A percentile compares a stretch with the other conserved stretches of the same genome.
Conservation (phyloP, 192 early-diverging fungal genomes). For the Podila epicladia region DNA sequence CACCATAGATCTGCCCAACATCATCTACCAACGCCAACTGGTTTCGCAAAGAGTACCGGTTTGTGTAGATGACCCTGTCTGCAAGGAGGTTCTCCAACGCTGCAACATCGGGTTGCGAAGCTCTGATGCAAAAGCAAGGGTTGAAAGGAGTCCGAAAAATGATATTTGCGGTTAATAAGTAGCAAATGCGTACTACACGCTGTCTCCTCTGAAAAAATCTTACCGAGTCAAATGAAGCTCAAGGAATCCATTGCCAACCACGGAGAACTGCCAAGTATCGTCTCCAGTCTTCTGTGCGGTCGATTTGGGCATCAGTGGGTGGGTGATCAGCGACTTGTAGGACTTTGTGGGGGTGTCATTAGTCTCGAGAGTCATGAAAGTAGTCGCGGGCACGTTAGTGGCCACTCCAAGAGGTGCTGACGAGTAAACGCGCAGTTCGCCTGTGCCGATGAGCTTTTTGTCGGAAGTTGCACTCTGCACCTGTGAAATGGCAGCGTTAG, state of each 20-base stretch:
- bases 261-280: constrained; percentile 35
- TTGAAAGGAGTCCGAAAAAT: too few species aligned
- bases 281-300: constrained; percentile 30
- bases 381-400: neutral
- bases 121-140: constrained; percentile 6
- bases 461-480: constrained; percentile 1
- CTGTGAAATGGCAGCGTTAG: constrained; percentile 23
- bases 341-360: constrained; percentile 37
- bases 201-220: neutral
- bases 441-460: constrained; percentile 27
- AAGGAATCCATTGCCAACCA: constrained; percentile 37
- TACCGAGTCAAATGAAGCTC: constrained; percentile 34
- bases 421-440: constrained; percentile 40
- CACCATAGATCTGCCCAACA: constrained; percentile 40
- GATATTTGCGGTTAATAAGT: neutral
- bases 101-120: constrained; percentile 10
- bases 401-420: neutral
- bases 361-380: constrained; percentile 43
- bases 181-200: neutral
- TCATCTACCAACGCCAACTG: constrained; percentile 42
- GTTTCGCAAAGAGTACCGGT: constrained; percentile 35
- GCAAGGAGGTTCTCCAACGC: constrained; percentile 29
- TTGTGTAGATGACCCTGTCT: constrained; percentile 45
- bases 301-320: constrained; percentile 44
- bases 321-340: constrained; percentile 40